Evolutionary conservation across 176 grass and related monocot genomes (phyloP).

Genomic region (Themeda triandra): DNA sequence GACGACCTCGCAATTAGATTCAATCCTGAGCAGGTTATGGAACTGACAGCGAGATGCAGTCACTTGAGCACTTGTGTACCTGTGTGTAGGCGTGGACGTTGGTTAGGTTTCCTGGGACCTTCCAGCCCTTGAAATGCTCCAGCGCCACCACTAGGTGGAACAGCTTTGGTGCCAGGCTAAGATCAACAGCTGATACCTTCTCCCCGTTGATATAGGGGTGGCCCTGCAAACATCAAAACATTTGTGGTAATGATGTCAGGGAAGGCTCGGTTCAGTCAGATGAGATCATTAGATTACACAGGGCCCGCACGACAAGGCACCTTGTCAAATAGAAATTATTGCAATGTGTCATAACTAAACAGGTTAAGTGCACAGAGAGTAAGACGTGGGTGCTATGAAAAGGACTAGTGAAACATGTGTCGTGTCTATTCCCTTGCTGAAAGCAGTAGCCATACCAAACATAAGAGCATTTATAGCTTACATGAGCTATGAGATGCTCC

Average conservation of each 20-base stretch:
- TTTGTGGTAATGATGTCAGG: not conserved
- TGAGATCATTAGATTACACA: not conserved
- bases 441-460: not conserved
- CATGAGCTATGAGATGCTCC: conserved; percentile 73
- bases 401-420: too few relatives aligned
- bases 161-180: conserved; percentile 77
- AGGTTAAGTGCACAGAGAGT: not conserved
- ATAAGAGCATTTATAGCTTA: conserved; percentile 16
- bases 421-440: not conserved
- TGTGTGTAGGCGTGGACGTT: conserved; percentile 55
- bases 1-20: not conserved
- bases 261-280: not conserved
- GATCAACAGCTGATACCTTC: conserved; percentile 57
- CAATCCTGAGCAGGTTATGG: not conserved
- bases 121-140: conserved; percentile 88
- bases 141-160: conserved; percentile 70
- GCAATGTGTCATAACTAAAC: too few relatives aligned
- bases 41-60: not conserved
- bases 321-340: conserved; percentile 3
- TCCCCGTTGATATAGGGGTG: conserved; percentile 58
- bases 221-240: conserved; percentile 42
- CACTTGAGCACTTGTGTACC: conserved; percentile 29
- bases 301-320: not conserved
- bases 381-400: too few relatives aligned
- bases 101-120: conserved; percentile 58